Percentiles rank a stretch among this genome's conserved stretches.
phyloP scores from a whole-genome alignment of 345 rosid species.

The Citrus inodora region DNA sequence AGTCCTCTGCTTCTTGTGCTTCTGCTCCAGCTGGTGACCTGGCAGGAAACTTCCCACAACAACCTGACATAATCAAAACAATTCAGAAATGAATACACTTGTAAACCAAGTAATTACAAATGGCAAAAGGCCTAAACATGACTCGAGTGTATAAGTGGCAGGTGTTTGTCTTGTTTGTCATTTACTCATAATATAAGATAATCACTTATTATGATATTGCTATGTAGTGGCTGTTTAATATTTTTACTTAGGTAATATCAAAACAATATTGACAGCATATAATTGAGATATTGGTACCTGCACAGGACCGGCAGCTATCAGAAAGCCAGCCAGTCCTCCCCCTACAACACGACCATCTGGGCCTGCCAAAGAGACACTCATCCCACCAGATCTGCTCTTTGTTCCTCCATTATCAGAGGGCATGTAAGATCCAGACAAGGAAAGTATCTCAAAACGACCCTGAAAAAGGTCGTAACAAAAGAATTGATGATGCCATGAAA shows the following conservation, averaged over 20 bases:
- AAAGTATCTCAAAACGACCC: slow-evolving; percentile 98
- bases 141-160: neutral
- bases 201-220: neutral
- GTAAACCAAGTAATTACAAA: neutral
- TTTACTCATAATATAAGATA: neutral
- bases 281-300: slow-evolving; percentile 47
- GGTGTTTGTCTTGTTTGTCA: neutral
- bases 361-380: slow-evolving; percentile 92
- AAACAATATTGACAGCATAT: neutral
- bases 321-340: slow-evolving; percentile 85
- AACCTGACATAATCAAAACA: slow-evolving; percentile 43
- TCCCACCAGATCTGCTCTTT: slow-evolving; percentile 90
- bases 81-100: slow-evolving; percentile 22
- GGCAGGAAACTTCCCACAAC: slow-evolving; percentile 72
- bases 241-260: neutral
- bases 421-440: slow-evolving; percentile 82
- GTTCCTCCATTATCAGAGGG: slow-evolving; percentile 71
- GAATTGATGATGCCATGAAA: neutral
- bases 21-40: slow-evolving; percentile 70
- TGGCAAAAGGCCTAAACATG: neutral
- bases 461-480: slow-evolving; percentile 19
- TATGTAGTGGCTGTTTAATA: neutral
- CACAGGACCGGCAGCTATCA: slow-evolving; percentile 92
- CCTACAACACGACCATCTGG: slow-evolving; percentile 94
- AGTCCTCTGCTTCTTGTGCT: slow-evolving; percentile 59